phyloP scores from a whole-genome alignment of 352 stramenopile genomes.

The Peronospora farinosa region DNA sequence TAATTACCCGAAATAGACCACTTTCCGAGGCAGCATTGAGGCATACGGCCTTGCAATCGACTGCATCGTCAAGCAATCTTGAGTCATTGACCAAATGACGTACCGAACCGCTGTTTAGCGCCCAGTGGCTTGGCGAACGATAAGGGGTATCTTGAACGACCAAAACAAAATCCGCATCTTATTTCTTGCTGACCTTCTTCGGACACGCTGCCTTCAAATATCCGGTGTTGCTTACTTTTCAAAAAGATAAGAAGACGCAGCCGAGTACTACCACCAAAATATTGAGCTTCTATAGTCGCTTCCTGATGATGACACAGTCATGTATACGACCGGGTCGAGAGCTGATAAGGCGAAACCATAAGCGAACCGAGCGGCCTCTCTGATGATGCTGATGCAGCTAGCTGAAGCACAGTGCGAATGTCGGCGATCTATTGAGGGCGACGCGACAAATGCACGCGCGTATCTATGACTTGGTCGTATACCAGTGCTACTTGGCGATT shows the following conservation, averaged over 20 bases:
- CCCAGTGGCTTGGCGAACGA: no score
- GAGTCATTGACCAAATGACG: no score
- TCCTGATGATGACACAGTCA: slow-evolving; percentile 24
- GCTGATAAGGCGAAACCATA: slow-evolving; percentile 80
- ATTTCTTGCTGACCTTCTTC: no score
- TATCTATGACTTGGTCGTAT: slow-evolving; percentile 68
- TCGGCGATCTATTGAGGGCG: slow-evolving; percentile 47
- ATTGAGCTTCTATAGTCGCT: slow-evolving; percentile 44
- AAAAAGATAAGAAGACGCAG: slow-evolving; percentile 41
- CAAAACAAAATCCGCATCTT: no score
- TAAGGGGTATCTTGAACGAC: no score
- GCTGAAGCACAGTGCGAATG: slow-evolving; percentile 67
- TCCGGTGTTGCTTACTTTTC: slow-evolving; percentile 40
- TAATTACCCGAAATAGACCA: no score
- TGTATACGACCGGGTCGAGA: slow-evolving; percentile 35
- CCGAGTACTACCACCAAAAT: slow-evolving; percentile 52
- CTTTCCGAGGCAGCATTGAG: no score
- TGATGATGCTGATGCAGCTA: slow-evolving; percentile 78
- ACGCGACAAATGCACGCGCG: slow-evolving; percentile 60
- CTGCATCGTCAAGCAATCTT: no score
- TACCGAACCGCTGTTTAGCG: no score
- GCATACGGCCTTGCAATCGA: no score
- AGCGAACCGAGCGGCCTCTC: slow-evolving; percentile 63
- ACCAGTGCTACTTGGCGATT: slow-evolving; percentile 60
- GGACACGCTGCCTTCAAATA: no score